phyloP scores from a whole-genome alignment of 257 asterid genomes.

The Salvia hispanica region DNA sequence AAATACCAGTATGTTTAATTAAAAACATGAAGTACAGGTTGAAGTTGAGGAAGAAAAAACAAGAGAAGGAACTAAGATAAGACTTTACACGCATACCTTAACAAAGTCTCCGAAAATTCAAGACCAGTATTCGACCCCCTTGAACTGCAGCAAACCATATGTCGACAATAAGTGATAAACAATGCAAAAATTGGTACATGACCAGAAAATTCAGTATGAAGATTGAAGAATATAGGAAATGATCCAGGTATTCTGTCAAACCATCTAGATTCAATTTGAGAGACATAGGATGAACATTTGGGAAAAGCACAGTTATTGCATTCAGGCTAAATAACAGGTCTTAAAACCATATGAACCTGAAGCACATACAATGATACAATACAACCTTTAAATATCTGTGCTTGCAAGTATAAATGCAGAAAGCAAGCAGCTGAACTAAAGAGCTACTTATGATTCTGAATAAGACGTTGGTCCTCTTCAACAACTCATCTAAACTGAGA shows the following conservation, averaged over 20 bases:
- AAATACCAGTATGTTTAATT: neutral
- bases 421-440: conserved; percentile 7
- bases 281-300: neutral
- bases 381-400: conserved; percentile 9
- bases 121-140: conserved; percentile 46
- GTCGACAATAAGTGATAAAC: conserved; percentile 31
- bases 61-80: conserved; percentile 15
- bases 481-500: conserved; percentile 8
- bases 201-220: conserved; percentile 22
- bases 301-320: neutral
- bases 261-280: conserved; percentile 10
- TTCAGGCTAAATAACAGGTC: conserved; percentile 5
- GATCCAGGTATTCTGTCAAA: conserved; percentile 7
- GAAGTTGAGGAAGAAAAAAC: conserved; percentile 4
- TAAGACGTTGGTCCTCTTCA: conserved; percentile 2
- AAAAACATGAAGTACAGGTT: neutral
- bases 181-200: conserved; percentile 15
- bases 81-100: conserved; percentile 51
- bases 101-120: conserved; percentile 46
- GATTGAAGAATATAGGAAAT: conserved; percentile 15
- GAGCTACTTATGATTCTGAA: conserved; percentile 16
- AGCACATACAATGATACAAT: neutral
- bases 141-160: conserved; percentile 47
- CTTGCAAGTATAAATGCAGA: conserved; percentile 7
- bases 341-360: conserved; percentile 8